Percentiles rank a stretch among this genome's conserved stretches.
These are phyloP conservation scores for Sphaerulina musiva DNA, from an alignment of 2,329 filamentous ascomycete species.

Conservation along the genomic window DNA sequence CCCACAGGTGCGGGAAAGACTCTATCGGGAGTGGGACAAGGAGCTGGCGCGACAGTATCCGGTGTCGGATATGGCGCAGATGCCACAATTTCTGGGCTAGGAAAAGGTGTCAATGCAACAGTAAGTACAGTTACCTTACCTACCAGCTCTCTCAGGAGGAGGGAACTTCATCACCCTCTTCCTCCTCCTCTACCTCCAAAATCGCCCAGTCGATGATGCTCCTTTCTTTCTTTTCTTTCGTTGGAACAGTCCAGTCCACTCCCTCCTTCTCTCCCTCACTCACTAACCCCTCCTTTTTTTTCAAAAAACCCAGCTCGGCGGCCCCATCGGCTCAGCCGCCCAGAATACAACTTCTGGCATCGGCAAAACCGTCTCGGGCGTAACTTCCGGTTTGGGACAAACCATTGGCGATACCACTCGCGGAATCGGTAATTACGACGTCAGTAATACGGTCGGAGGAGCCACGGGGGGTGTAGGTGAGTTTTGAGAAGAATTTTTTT, in stretches of 20 bases:
- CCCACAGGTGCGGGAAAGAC: slow-evolving; percentile 20
- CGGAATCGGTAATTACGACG: slow-evolving; percentile 40
- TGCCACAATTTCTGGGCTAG: slow-evolving; percentile 14
- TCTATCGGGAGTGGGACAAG: slow-evolving; percentile 25
- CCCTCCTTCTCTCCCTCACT: too few species aligned
- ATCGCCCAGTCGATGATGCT: too few species aligned
- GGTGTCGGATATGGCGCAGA: slow-evolving; percentile 11
- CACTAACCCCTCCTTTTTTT: too few species aligned
- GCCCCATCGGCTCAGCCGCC: slow-evolving; percentile 25
- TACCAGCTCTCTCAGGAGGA: too few species aligned
- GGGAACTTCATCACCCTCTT: too few species aligned
- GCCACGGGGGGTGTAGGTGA: slow-evolving; percentile 34
- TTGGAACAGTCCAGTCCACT: too few species aligned
- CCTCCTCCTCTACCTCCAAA: too few species aligned
- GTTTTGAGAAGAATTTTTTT: slow-evolving; percentile 14
- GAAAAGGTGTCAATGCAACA: slow-evolving; percentile 24
- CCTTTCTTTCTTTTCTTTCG: too few species aligned
- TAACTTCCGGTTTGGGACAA: slow-evolving; percentile 39
- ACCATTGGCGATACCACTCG: slow-evolving; percentile 42
- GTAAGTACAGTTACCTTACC: not conserved
- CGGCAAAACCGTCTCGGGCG: slow-evolving; percentile 38
- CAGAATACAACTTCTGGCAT: slow-evolving; percentile 38
- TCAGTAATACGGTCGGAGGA: slow-evolving; percentile 36
- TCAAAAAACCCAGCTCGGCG: not conserved
- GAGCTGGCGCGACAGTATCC: slow-evolving; percentile 11